Evolutionary conservation across 2,329 filamentous ascomycete species (phyloP).

Genomic region (Trichoderma semiorbis): DNA sequence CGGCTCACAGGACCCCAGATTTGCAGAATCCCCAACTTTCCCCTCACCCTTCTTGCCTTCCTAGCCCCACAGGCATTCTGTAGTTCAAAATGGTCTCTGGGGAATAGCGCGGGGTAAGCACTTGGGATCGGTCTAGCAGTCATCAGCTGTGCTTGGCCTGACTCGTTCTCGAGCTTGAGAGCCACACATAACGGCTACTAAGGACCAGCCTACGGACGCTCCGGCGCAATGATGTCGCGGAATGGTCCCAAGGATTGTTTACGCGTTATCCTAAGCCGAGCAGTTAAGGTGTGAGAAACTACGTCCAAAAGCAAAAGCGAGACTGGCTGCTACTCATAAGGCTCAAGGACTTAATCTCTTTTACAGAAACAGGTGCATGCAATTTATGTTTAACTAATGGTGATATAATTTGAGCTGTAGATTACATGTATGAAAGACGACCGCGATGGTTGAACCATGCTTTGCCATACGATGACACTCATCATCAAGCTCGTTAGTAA

Average conservation of each 20-base stretch:
- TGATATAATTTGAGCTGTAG: background rate
- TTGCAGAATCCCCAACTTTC: background rate
- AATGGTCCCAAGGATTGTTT: background rate
- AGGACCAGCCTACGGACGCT: background rate
- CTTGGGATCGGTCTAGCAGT: background rate
- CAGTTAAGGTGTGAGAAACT: background rate
- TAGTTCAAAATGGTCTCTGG: background rate
- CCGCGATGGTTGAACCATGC: background rate
- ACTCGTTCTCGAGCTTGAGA: background rate
- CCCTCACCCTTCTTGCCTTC: background rate
- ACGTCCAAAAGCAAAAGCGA: background rate
- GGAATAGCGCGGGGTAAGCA: background rate
- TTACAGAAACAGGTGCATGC: background rate
- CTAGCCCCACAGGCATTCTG: background rate
- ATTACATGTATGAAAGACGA: background rate
- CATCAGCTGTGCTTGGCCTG: background rate
- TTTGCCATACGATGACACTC: background rate
- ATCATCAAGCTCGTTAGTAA: background rate
- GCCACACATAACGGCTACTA: background rate
- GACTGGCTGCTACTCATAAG: background rate
- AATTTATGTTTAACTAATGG: background rate
- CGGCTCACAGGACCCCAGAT: background rate
- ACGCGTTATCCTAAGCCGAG: background rate
- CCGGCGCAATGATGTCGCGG: background rate
- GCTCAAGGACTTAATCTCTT: background rate